Conservation (phyloP, 495 filamentous ascomycete species). For the Aspergillus egyptiacus region DNA sequence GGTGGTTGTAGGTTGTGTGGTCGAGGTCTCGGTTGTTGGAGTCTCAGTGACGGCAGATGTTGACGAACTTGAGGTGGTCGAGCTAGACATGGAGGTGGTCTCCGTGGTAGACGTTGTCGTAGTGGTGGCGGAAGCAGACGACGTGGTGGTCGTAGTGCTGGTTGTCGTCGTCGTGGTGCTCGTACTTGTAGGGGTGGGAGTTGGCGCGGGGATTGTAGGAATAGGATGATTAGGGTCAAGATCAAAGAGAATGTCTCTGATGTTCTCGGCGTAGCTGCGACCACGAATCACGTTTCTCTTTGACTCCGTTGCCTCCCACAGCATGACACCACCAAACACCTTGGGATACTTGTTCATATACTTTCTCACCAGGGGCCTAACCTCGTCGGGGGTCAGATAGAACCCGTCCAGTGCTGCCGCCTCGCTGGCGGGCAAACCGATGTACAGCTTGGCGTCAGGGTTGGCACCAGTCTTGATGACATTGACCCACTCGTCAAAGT, state of each 20-base stretch:
- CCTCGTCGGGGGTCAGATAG: constrained; percentile 47
- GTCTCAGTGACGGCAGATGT: not conserved
- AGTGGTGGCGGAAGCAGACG: constrained; percentile 10
- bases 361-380: constrained; percentile 39
- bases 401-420: constrained; percentile 26
- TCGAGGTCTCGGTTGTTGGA: not conserved
- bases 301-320: constrained; percentile 63
- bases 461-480: constrained; percentile 55
- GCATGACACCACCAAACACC: constrained; percentile 63
- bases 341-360: constrained; percentile 45
- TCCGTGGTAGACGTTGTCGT: constrained; percentile 13
- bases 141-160: constrained; percentile 14
- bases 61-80: not conserved
- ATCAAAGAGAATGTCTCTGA: constrained; percentile 38
- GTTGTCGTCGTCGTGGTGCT: constrained; percentile 12
- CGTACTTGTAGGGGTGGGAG: constrained; percentile 19
- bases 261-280: constrained; percentile 36
- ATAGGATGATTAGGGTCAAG: constrained; percentile 25
- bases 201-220: constrained; percentile 14
- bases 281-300: constrained; percentile 42
- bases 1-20: not conserved
- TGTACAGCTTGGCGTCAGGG: constrained; percentile 53
- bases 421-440: constrained; percentile 54
- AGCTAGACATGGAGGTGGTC: not conserved
- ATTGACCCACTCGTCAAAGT: constrained; percentile 58